Conservation (phyloP, 1,284 basidiomycete species). For the Fomitopsis palustris region DNA sequence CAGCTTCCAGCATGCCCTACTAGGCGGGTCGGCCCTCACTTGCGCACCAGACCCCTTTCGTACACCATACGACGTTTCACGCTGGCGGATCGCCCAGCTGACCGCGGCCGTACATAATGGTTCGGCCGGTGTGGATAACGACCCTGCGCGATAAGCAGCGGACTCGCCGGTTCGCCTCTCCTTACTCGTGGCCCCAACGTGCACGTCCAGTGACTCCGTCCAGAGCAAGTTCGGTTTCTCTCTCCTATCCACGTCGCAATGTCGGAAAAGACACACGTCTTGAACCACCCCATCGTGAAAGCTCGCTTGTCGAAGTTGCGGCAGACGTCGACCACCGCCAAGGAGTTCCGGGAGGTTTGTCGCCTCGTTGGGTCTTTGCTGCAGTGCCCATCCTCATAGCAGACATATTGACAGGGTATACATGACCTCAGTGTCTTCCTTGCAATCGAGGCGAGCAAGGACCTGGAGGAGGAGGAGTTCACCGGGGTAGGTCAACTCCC, state of each 20-base stretch:
- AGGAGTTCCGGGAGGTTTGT: slow-evolving; percentile 75
- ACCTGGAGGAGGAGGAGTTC: slow-evolving; percentile 57
- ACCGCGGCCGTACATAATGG: neutral
- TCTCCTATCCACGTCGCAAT: slow-evolving; percentile 18
- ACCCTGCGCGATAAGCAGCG: neutral
- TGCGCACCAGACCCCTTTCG: neutral
- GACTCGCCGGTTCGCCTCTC: neutral
- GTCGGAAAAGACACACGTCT: slow-evolving; percentile 42
- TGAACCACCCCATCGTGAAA: slow-evolving; percentile 73
- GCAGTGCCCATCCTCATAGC: neutral
- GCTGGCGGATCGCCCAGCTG: neutral
- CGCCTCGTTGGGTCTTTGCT: neutral
- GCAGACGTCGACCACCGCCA: slow-evolving; percentile 55
- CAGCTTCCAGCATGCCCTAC: neutral
- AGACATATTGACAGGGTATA: slow-evolving; percentile 45
- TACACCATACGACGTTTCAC: neutral
- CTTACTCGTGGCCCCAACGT: neutral
- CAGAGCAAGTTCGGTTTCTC: neutral
- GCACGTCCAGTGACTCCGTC: neutral
- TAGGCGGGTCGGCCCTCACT: neutral
- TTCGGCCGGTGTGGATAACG: neutral
- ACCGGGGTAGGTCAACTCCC: slow-evolving; percentile 47
- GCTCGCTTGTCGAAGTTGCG: slow-evolving; percentile 72
- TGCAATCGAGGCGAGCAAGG: slow-evolving; percentile 72
- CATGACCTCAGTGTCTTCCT: slow-evolving; percentile 69